Evolutionary conservation across 305 asterid species (phyloP), one percentile per base, ranked within the genome.

Genomic region (Andrographis paniculata): DNA sequence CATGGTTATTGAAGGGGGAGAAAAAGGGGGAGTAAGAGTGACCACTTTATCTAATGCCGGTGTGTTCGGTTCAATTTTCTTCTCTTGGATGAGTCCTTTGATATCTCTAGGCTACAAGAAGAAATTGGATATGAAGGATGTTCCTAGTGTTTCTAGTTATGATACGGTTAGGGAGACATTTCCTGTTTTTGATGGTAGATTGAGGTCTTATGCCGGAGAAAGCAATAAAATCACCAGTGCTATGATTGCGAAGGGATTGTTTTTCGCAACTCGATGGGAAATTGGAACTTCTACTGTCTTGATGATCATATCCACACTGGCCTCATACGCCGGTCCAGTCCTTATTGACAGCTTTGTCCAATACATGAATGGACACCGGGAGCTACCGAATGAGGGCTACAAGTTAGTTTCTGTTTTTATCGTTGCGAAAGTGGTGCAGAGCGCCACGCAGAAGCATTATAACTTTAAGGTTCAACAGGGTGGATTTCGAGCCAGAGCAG

Each of bases 51-150:
- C 71, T 9, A 71, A 36, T 28, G 82, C 78, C 43, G 62, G 65
- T 49, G 9, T 71, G 9, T 56, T 58, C 46, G 71, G 80, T 58
- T 37, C 54, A 15, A 56, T 77, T 40, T 46, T 52, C 38, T 80
- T 77, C 72, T 67, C 86, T 21, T 80, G 92, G 92, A 49, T 80
- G 59, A 39, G 66, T 38, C 65, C 83, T 46, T 60, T 80, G 43
- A 57, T 80, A 39, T 61, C 86, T 56, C 39, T 20, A 48, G 87
- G 92, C 39, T 52, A 69, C 51, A 67, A 69, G 50, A 80, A 63
- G 56, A 42, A 64, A 13, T 43, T 80, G 57, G 68, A 74, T 83
- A 86, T 80, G 14, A 73, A 80, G 62, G 92, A 80, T 67, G 64
- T 80, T 46, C 92, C 92, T 67, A 79, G 72, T 59, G 77, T 77